Evolutionary conservation across 306 rosid species (phyloP), one percentile per base, ranked within the genome.

Genomic region (Calophaca sinica): DNA sequence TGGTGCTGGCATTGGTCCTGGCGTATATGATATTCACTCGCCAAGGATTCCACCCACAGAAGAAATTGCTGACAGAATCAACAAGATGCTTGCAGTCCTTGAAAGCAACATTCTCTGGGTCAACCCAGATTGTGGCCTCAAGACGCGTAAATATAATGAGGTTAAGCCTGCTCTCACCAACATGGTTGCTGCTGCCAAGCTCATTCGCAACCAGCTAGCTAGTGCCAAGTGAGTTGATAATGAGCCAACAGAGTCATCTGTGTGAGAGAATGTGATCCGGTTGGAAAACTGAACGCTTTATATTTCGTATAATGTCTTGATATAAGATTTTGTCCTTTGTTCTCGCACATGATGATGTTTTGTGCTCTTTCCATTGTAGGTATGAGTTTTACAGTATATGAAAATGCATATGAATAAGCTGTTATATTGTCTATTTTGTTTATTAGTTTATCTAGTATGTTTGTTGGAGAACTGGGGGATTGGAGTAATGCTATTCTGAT

Each of bases 61-160:
- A 73, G 97, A 92, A 86, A 86, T 92, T 15, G 82, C 92, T 2
- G 97, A 85, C 81, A 69, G 93, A 44, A 86, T 88, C 81, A 84
- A 83, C 79, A 89, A 92, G 75, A 90, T 90, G 87, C 89, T 90
- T 78, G 93, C 89, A 2, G 96, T 92, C 67, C 86, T 92, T 8
- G 96, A 90, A 79, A 89, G 84, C 80, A 87, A 89, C 86, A 75
- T 89, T 44, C 86, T 92, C 11, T 92, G 97, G 96, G 93, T 92
- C 38, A 92, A 92, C 80, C 97, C 97, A 0, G 97, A 92, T 68
- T 92, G 97, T 71, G 97, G 96, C 3, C 96, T 90, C 79, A 92
- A 92, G 81, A 92, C 97, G 0, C 93, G 97, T 67, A 92, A 90
- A 67, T 92, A 92, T 64, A 32, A 83, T 0, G 96, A 92, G 81